Percentiles rank a stretch among this genome's conserved stretches.
Evolutionary conservation across 805 yeast genomes (phyloP).

Genomic region (Ogataea paraovalis): DNA sequence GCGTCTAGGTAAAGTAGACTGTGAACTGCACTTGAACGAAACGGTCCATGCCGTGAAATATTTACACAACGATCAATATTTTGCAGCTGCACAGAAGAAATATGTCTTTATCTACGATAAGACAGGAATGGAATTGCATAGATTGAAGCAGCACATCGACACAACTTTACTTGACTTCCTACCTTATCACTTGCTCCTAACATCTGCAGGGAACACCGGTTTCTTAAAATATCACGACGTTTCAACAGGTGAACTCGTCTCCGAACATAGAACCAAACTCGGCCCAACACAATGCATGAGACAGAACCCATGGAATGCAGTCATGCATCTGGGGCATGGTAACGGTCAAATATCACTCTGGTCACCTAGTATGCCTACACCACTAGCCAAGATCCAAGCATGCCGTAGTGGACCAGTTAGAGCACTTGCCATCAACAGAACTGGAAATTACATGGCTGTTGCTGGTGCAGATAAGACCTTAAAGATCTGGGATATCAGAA

Average conservation of each 20-base stretch:
- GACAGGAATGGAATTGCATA: conserved; percentile 87
- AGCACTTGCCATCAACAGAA: conserved; percentile 81
- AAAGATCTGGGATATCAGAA: conserved; percentile 92
- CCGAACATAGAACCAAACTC: conserved; percentile 78
- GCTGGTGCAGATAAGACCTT: conserved; percentile 82
- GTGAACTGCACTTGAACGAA: conserved; percentile 83
- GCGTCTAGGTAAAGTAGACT: conserved; percentile 77
- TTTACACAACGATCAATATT: conserved; percentile 86
- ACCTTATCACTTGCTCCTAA: conserved; percentile 87
- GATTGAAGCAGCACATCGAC: conserved; percentile 86
- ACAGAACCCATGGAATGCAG: conserved; percentile 95
- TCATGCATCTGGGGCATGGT: conserved; percentile 87
- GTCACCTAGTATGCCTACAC: conserved; percentile 86
- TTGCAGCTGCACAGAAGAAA: conserved; percentile 96
- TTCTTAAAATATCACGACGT: conserved; percentile 91
- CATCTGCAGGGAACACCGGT: conserved; percentile 87
- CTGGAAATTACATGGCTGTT: conserved; percentile 91
- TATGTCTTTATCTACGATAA: conserved; percentile 90
- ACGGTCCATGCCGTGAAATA: conserved; percentile 88
- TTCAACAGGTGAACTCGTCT: conserved; percentile 81
- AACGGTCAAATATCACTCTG: conserved; percentile 91
- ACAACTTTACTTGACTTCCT: conserved; percentile 78
- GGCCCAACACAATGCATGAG: conserved; percentile 89
- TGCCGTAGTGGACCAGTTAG: conserved; percentile 91
- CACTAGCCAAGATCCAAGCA: conserved; percentile 76